Evolutionary conservation across 768 basidiomycete species (phyloP).

Genomic region (Boletus edulis): DNA sequence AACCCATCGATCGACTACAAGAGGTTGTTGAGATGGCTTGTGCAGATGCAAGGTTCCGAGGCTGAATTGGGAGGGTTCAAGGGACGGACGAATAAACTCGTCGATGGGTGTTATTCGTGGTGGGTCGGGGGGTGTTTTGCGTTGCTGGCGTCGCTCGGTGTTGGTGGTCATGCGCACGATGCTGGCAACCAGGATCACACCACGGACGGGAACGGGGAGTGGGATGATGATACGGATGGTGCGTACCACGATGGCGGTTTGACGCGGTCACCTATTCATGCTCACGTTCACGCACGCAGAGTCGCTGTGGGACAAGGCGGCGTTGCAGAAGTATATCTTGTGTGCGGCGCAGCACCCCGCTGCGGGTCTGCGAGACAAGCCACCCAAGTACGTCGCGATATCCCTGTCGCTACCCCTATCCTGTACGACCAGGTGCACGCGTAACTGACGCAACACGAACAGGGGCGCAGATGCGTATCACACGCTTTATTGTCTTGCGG

Average conservation of each 20-base stretch:
- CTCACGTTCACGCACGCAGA: slow-evolving; percentile 26
- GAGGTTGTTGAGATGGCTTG: slow-evolving; percentile 74
- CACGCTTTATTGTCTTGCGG: slow-evolving; percentile 89
- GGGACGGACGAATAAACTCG: slow-evolving; percentile 96
- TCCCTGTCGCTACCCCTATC: too few species aligned
- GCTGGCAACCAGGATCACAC: not conserved
- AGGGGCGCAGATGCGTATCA: slow-evolving; percentile 95
- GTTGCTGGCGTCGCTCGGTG: slow-evolving; percentile 61
- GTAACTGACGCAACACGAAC: not conserved
- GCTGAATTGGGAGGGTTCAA: slow-evolving; percentile 89
- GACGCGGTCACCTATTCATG: too few species aligned
- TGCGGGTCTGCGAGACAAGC: slow-evolving; percentile 93
- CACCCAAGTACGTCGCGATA: slow-evolving; percentile 65
- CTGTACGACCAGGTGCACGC: too few species aligned
- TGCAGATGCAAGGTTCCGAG: slow-evolving; percentile 79
- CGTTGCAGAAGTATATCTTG: slow-evolving; percentile 85
- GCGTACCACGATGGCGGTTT: slow-evolving; percentile 5
- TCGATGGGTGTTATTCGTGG: slow-evolving; percentile 99
- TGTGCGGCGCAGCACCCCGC: slow-evolving; percentile 81
- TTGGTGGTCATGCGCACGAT: slow-evolving; percentile 16
- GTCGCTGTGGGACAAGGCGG: slow-evolving; percentile 55
- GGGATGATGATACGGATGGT: slow-evolving; percentile 76
- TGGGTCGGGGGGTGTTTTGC: slow-evolving; percentile 93
- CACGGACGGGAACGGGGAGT: slow-evolving; percentile 44
- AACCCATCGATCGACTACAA: slow-evolving; percentile 52